A percentile compares a stretch with the other conserved stretches of the same genome.
phyloP scores from a whole-genome alignment of 75 land plant genomes.

The Pinus taeda region DNA sequence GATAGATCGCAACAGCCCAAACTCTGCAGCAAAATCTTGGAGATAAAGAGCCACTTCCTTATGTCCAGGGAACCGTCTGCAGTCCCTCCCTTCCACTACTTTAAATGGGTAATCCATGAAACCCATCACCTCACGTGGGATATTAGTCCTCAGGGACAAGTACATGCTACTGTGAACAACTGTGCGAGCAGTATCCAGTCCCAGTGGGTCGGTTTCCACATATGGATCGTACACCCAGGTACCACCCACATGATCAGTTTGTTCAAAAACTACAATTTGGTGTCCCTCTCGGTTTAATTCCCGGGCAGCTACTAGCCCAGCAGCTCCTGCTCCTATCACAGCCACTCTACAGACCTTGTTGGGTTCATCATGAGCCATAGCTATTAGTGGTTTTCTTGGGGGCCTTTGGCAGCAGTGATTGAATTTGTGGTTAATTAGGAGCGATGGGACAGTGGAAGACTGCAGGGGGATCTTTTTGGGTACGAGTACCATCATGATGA shows the following conservation, averaged over 20 bases:
- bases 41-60: slow-evolving; percentile 46
- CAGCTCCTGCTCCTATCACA: slow-evolving; percentile 69
- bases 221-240: slow-evolving; percentile 57
- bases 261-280: slow-evolving; percentile 53
- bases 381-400: too few relatives aligned
- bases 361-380: too few relatives aligned
- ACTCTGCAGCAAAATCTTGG: slow-evolving; percentile 41
- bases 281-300: slow-evolving; percentile 64
- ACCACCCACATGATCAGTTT: slow-evolving; percentile 53
- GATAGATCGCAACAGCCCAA: slow-evolving; percentile 41
- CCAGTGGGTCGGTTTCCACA: slow-evolving; percentile 22
- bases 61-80: slow-evolving; percentile 65
- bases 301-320: slow-evolving; percentile 61
- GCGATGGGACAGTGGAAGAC: too few relatives aligned
- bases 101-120: slow-evolving; percentile 59
- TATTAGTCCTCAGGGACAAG: not conserved
- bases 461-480: too few relatives aligned
- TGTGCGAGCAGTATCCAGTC: slow-evolving; percentile 6
- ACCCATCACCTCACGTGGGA: slow-evolving; percentile 57
- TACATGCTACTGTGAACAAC: slow-evolving; percentile 21
- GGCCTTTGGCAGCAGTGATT: too few relatives aligned
- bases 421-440: too few relatives aligned
- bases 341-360: too few relatives aligned
- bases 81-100: slow-evolving; percentile 45
- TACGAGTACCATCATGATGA: too few relatives aligned